phyloP scores from a whole-genome alignment of 352 stramenopile genomes.

The Pythium rishiriense region DNA sequence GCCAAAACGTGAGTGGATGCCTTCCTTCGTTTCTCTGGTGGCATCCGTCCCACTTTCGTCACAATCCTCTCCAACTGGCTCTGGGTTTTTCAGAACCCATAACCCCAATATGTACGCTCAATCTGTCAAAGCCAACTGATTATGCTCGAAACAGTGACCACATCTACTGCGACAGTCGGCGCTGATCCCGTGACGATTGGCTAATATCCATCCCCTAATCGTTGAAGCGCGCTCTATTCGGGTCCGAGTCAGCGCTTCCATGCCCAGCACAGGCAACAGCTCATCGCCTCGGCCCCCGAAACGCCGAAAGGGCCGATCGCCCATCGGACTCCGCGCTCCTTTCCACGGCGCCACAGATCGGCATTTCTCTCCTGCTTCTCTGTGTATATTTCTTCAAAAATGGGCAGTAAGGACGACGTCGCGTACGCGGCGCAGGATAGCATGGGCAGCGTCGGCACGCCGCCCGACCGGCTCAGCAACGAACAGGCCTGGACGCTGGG shows the following conservation, averaged over 20 bases:
- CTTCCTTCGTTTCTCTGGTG: too few relatives aligned
- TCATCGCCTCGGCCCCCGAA: background rate
- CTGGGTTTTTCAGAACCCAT: conserved; percentile 1
- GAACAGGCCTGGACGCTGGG: conserved; percentile 4
- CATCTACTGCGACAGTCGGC: conserved; percentile 18
- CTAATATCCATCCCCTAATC: conserved; percentile 4
- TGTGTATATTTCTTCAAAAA: background rate
- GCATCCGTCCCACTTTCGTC: too few relatives aligned
- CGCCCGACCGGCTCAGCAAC: background rate
- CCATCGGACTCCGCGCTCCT: background rate
- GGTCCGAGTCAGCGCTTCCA: conserved; percentile 7
- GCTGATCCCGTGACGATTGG: conserved; percentile 8
- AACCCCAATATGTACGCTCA: conserved; percentile 4
- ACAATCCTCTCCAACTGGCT: background rate
- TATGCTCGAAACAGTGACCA: conserved; percentile 1
- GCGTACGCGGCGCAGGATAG: conserved; percentile 7
- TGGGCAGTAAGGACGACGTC: conserved; percentile 19
- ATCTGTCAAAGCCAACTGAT: conserved; percentile 10
- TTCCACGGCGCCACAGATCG: background rate
- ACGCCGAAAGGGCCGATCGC: background rate
- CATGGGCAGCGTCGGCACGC: conserved; percentile 9
- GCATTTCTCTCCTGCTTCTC: background rate
- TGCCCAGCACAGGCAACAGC: background rate
- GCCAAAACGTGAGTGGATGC: background rate
- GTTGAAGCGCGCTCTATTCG: conserved; percentile 2